Percentiles rank a stretch among this genome's conserved stretches.
phyloP scores from a whole-genome alignment of 75 land plant species.

The Isoetes taiwanensis region DNA sequence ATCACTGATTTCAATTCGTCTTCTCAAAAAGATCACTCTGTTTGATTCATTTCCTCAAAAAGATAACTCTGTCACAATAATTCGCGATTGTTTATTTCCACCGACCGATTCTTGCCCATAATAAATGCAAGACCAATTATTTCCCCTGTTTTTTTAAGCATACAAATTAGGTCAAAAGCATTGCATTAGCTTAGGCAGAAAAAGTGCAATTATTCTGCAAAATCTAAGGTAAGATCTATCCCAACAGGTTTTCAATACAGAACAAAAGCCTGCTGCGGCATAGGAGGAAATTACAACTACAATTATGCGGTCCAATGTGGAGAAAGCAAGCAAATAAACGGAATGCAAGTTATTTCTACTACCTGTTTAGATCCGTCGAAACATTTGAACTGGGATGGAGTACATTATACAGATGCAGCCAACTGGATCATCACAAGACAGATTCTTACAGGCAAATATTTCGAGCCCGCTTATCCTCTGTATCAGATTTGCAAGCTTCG shows the following conservation, averaged over 20 bases:
- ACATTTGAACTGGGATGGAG: conserved; percentile 23
- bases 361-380: conserved; percentile 11
- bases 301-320: conserved; percentile 31
- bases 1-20: too few relatives aligned
- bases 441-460: conserved; percentile 13
- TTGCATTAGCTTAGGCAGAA: too few relatives aligned
- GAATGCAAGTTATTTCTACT: conserved; percentile 16
- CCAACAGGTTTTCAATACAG: conserved; percentile 52
- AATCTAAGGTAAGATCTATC: too few relatives aligned
- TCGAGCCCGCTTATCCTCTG: conserved; percentile 16
- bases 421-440: conserved; percentile 12
- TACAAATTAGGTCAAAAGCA: too few relatives aligned
- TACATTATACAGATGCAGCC: conserved; percentile 19
- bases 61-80: too few relatives aligned
- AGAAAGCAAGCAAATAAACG: conserved; percentile 28
- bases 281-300: conserved; percentile 52
- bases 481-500: not conserved
- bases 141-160: too few relatives aligned
- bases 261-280: conserved; percentile 67
- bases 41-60: too few relatives aligned
- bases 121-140: too few relatives aligned
- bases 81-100: too few relatives aligned
- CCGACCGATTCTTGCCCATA: too few relatives aligned
- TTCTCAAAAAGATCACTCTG: too few relatives aligned
- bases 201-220: too few relatives aligned